phyloP scores from a whole-genome alignment of 2,329 filamentous ascomycete genomes.

The Fusarium foetens region DNA sequence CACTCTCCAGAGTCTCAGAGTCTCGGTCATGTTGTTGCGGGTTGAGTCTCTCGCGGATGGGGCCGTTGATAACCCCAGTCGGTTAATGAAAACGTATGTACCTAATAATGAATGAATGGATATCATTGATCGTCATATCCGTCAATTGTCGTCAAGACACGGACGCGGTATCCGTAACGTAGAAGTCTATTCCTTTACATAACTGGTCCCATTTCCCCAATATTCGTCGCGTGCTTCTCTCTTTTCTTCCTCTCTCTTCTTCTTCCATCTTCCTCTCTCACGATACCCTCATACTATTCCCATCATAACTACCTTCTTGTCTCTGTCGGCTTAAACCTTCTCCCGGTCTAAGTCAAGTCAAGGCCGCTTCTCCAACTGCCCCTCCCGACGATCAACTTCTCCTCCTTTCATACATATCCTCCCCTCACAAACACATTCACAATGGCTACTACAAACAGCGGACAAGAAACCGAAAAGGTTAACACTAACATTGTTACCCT shows the following conservation, averaged over 20 bases:
- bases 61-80: conserved; percentile 30
- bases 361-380: conserved; percentile 21
- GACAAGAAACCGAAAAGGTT: conserved; percentile 76
- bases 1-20: neutral
- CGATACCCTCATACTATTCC: conserved; percentile 32
- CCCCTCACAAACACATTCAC: conserved; percentile 33
- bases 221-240: conserved; percentile 27
- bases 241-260: conserved; percentile 18
- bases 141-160: conserved; percentile 33
- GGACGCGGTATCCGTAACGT: conserved; percentile 18
- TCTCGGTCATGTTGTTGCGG: conserved; percentile 36
- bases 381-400: conserved; percentile 26
- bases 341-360: conserved; percentile 21
- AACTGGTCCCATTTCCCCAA: conserved; percentile 31
- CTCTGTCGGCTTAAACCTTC: conserved; percentile 29
- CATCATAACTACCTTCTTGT: conserved; percentile 24
- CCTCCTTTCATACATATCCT: conserved; percentile 19
- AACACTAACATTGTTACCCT: conserved; percentile 97
- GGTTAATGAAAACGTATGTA: neutral
- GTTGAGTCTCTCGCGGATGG: conserved; percentile 15
- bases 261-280: conserved; percentile 16
- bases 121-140: conserved; percentile 44
- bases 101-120: neutral
- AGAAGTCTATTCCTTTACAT: conserved; percentile 17
- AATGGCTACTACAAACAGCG: conserved; percentile 53